phyloP scores from a whole-genome alignment of 2,329 filamentous ascomycete species.

The Colletotrichum australisinense region DNA sequence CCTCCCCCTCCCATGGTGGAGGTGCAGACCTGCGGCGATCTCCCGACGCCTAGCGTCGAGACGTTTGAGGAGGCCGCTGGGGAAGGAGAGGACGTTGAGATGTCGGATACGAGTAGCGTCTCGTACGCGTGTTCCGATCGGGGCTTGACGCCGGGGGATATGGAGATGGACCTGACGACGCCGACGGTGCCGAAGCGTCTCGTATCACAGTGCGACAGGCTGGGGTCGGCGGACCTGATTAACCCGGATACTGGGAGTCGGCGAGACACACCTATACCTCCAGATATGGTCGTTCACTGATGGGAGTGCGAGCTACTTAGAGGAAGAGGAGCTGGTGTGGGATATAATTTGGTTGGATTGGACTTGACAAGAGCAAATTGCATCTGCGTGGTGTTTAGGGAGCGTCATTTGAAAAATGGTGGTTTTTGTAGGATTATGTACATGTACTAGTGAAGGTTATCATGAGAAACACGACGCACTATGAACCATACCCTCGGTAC shows the following conservation, averaged over 20 bases:
- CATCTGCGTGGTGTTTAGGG: conserved; percentile 8
- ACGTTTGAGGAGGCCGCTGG: conserved; percentile 43
- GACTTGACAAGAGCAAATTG: background rate
- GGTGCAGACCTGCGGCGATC: conserved; percentile 40
- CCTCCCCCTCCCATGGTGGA: conserved; percentile 7
- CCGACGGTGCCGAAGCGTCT: conserved; percentile 45
- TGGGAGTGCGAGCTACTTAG: background rate
- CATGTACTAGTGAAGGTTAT: conserved; percentile 11
- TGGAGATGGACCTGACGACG: conserved; percentile 52
- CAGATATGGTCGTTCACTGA: conserved; percentile 41
- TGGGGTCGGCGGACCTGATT: conserved; percentile 44
- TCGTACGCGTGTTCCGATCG: conserved; percentile 44
- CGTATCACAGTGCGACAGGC: conserved; percentile 32
- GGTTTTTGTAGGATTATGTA: conserved; percentile 29
- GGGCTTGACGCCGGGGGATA: conserved; percentile 43
- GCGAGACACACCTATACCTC: conserved; percentile 50
- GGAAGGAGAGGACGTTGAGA: conserved; percentile 56
- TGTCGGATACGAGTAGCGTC: conserved; percentile 59
- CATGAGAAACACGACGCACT: conserved; percentile 28
- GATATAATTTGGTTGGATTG: background rate
- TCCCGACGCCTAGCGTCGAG: conserved; percentile 56
- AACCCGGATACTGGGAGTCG: conserved; percentile 43
- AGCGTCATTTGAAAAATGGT: background rate
- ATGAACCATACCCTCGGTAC: conserved; percentile 14
- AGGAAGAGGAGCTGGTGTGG: too few relatives aligned